A percentile compares a stretch with the other conserved stretches of the same genome.
Conservation (phyloP, 73 alveolate genomes). For the Chromera velia region DNA sequence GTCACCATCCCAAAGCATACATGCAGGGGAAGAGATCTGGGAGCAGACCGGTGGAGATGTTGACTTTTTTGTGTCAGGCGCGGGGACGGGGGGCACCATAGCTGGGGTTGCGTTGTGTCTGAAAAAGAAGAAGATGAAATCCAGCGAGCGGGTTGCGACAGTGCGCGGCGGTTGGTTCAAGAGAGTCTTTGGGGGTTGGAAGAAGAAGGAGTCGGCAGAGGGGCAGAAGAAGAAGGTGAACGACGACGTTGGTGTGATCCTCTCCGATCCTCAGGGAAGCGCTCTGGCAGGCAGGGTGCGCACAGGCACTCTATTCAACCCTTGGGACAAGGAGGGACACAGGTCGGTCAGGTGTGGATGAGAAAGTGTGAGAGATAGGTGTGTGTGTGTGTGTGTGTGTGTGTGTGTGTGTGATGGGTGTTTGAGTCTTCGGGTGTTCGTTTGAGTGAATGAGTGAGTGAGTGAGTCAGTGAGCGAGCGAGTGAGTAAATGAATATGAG, state of each 20-base stretch:
- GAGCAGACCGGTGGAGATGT: slow-evolving; percentile 79
- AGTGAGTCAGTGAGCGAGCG: not conserved
- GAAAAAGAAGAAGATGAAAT: too few relatives aligned
- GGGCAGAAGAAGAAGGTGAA: not conserved
- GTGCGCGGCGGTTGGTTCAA: too few relatives aligned
- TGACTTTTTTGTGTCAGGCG: slow-evolving; percentile 69
- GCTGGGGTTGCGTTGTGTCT: slow-evolving; percentile 86
- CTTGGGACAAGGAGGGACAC: too few relatives aligned
- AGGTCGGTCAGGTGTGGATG: too few relatives aligned
- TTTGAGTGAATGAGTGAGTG: not conserved
- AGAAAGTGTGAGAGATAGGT: too few relatives aligned
- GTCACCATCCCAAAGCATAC: slow-evolving; percentile 88
- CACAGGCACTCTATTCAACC: not conserved
- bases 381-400: not conserved
- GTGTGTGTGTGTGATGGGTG: not conserved
- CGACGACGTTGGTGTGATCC: not conserved
- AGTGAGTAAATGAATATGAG: not conserved
- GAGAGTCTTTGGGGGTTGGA: not conserved
- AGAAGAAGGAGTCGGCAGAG: not conserved
- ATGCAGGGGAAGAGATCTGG: slow-evolving; percentile 88
- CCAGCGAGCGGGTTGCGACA: too few relatives aligned
- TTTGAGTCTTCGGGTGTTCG: not conserved
- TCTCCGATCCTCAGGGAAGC: not conserved
- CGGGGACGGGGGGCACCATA: slow-evolving; percentile 96
- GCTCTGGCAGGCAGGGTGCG: not conserved